Evolutionary conservation across 2,329 filamentous ascomycete genomes (phyloP).

Genomic region (Trichoderma afroharzianum): DNA sequence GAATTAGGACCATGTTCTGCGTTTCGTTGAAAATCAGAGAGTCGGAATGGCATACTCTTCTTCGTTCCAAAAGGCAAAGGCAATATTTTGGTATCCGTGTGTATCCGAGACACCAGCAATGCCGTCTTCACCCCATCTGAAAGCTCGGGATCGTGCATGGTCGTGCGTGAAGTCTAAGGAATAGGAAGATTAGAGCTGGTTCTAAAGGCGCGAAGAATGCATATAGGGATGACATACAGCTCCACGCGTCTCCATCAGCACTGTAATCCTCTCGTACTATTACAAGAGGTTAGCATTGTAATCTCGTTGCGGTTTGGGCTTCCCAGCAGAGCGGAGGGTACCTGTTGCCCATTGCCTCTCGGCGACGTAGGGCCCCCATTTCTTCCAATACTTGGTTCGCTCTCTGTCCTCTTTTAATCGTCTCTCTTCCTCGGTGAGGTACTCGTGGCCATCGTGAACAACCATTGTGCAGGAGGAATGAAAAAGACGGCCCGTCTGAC

Average conservation of each 20-base stretch:
- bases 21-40: background rate
- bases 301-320: background rate
- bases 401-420: conserved; percentile 82
- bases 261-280: conserved; percentile 84
- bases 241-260: conserved; percentile 91
- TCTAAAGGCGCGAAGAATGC: background rate
- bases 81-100: conserved; percentile 87
- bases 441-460: conserved; percentile 81
- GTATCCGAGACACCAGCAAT: conserved; percentile 92
- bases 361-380: conserved; percentile 91
- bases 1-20: conserved; percentile 36
- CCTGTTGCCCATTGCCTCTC: conserved; percentile 96
- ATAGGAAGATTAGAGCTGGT: background rate
- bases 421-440: conserved; percentile 85
- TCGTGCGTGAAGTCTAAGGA: conserved; percentile 84
- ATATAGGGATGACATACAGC: conserved; percentile 58
- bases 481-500: background rate
- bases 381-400: conserved; percentile 91
- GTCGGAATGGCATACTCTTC: conserved; percentile 63
- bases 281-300: conserved; percentile 23
- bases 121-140: conserved; percentile 94
- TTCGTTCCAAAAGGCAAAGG: conserved; percentile 97
- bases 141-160: conserved; percentile 81
- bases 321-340: conserved; percentile 31
- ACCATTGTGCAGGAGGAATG: conserved; percentile 62